These are phyloP conservation scores for Diplocarpon mali DNA, from an alignment of 2,329 filamentous ascomycete genomes.

Conservation along the genomic window DNA sequence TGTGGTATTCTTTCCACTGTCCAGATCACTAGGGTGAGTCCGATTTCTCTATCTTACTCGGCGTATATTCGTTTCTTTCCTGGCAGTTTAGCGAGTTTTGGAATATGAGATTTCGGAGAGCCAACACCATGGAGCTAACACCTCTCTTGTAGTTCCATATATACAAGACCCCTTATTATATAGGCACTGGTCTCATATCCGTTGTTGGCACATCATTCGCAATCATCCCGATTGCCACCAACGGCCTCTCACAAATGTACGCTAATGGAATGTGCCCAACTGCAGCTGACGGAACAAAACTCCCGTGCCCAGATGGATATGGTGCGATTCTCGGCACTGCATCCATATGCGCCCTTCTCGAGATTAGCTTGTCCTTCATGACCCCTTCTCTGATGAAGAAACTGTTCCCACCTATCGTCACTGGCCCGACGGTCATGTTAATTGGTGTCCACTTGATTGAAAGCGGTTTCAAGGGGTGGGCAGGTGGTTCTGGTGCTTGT, in stretches of 20 bases:
- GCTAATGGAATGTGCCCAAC: conserved; percentile 30
- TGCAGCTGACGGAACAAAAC: conserved; percentile 48
- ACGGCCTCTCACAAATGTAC: conserved; percentile 69
- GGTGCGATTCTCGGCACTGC: conserved; percentile 64
- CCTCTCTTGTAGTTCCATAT: conserved; percentile 49
- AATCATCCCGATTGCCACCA: conserved; percentile 61
- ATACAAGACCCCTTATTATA: conserved; percentile 56
- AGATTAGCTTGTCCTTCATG: conserved; percentile 65
- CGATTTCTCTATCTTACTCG: not conserved
- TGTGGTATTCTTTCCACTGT: conserved; percentile 64
- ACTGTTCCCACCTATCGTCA: conserved; percentile 71
- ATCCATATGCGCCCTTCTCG: conserved; percentile 53
- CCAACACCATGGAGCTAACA: too few species aligned
- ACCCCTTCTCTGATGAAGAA: conserved; percentile 56
- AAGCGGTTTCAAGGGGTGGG: conserved; percentile 67
- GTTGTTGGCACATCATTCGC: conserved; percentile 72
- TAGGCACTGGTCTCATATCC: conserved; percentile 70
- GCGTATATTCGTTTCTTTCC: too few species aligned
- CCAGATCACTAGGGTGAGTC: conserved; percentile 50
- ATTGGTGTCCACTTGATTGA: conserved; percentile 66
- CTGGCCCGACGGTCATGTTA: conserved; percentile 58
- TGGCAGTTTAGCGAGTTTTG: not conserved
- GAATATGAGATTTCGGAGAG: too few species aligned
- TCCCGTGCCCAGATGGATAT: conserved; percentile 68
- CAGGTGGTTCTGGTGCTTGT: conserved; percentile 57